These are phyloP conservation scores for Silene coronaria DNA, from an alignment of 179 eudicot species.

Conservation along the genomic window DNA sequence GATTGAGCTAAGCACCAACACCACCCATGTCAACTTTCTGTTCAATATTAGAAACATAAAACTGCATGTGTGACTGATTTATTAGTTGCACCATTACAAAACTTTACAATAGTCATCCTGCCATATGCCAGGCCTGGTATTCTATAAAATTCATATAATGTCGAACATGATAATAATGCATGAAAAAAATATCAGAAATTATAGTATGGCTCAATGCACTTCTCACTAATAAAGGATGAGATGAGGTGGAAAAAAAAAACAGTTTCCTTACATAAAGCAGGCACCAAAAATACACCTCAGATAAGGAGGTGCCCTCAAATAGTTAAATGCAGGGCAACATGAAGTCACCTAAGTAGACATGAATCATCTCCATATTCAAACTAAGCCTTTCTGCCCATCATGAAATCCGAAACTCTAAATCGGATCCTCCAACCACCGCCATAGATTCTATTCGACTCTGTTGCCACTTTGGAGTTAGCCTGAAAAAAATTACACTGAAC, in stretches of 20 bases:
- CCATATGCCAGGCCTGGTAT: slow-evolving; percentile 14
- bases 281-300: slow-evolving; percentile 19
- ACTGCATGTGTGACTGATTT: not conserved
- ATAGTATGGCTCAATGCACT: slow-evolving; percentile 20
- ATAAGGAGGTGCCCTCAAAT: slow-evolving; percentile 17
- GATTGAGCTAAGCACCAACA: too few species aligned
- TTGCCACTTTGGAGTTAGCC: slow-evolving; percentile 16
- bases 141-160: slow-evolving; percentile 9
- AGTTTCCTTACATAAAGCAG: slow-evolving; percentile 9
- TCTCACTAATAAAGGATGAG: slow-evolving; percentile 4
- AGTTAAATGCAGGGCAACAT: slow-evolving; percentile 13
- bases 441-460: slow-evolving; percentile 16
- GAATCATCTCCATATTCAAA: slow-evolving; percentile 13
- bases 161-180: slow-evolving; percentile 15
- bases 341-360: slow-evolving; percentile 9
- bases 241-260: not conserved
- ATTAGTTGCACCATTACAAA: slow-evolving; percentile 15
- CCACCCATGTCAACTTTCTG: not conserved
- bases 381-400: slow-evolving; percentile 11
- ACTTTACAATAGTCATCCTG: slow-evolving; percentile 13
- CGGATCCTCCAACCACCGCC: slow-evolving; percentile 9
- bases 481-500: slow-evolving; percentile 6
- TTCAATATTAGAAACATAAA: not conserved
- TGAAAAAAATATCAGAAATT: slow-evolving; percentile 19
- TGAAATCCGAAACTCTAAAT: slow-evolving; percentile 13